Evolutionary conservation across 2,329 filamentous ascomycete genomes (phyloP).

Genomic region (Gaeumannomyces sp.): DNA sequence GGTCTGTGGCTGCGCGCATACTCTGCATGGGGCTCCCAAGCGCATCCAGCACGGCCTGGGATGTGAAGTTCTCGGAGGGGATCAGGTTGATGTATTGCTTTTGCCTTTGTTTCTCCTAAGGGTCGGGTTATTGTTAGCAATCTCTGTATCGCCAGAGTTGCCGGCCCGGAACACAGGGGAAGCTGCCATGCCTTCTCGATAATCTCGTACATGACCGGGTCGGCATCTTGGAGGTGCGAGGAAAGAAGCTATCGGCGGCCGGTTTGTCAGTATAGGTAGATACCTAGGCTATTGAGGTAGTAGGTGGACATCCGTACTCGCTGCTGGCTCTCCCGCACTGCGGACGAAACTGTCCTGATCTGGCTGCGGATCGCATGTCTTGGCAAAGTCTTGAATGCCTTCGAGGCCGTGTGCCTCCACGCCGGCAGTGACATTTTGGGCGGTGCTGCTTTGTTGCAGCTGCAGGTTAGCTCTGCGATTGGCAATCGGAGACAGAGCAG

Average conservation of each 20-base stretch:
- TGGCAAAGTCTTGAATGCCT: constrained; percentile 10
- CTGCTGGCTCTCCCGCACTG: constrained; percentile 51
- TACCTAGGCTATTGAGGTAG: neutral
- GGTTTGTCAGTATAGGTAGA: neutral
- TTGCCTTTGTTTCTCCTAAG: constrained; percentile 81
- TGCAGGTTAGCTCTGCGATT: neutral
- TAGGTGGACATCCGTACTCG: constrained; percentile 33
- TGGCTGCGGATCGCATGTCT: constrained; percentile 13
- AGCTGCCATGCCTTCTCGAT: constrained; percentile 67
- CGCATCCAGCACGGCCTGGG: constrained; percentile 84
- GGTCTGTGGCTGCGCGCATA: constrained; percentile 33
- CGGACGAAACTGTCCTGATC: constrained; percentile 39
- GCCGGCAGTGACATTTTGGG: constrained; percentile 40
- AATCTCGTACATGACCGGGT: constrained; percentile 81
- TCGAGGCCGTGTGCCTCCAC: constrained; percentile 33
- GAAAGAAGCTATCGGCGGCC: constrained; percentile 61
- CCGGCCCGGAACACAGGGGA: neutral
- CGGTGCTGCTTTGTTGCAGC: neutral
- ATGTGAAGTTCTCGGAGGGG: constrained; percentile 93
- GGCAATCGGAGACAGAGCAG: too few species aligned
- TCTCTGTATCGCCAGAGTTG: neutral
- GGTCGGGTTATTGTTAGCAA: neutral
- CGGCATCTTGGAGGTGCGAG: constrained; percentile 72
- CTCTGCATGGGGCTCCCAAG: constrained; percentile 94
- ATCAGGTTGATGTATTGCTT: constrained; percentile 99